Base-by-base conservation (phyloP, 208 protist genomes). In the Acanthamoeba castellanii region DNA sequence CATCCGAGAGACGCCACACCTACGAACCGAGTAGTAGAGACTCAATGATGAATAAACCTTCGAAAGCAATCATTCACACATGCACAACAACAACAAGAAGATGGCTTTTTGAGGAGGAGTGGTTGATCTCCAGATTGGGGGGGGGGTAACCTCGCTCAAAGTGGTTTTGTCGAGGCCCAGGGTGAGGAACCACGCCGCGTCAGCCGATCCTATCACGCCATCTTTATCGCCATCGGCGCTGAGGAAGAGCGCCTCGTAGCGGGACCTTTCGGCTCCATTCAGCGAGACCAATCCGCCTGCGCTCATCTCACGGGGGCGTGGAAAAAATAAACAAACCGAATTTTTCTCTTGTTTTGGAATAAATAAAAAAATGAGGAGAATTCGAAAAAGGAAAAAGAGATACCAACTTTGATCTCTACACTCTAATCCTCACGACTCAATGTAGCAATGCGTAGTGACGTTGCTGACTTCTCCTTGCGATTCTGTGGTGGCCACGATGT, bases 151-250 rank as follows among this genome's bases (percentile, higher is more conserved):
- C 90, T 94, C 90, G 72, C 90, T 84, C 14, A 94, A 34, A 0
- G 42, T 64, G 18, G 45, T 16, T n/a, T 94, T 94, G 42, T 94
- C 90, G 18, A 94, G 45, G 27, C 90, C 90, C 8, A 94, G 72
- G n/a, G 30, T 22, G 68, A 94, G 90, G 68, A 94, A 84, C 70
- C 64, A 94, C 70, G 64, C 37, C 0, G 90, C 90, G 47, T 94
- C 90, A 34, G 68, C n/a, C 7, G 70, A 70, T 7, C 90, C 90
- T 0, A 94, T 94, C 68, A 59, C n/a, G 25, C 90, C 90, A 32
- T 94, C 90, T 59, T 85, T 25, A 45, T 94, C 90, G 45, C 47
- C 70, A 30, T 94, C 90, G n/a, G 90, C 90, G 22, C 14, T 25
- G 20, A 27, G 1, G 27, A 94, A 94, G 32, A 85, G 55, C 14